These are phyloP conservation scores for Erodium moschatum DNA, from an alignment of 441 rosid genomes.

Conservation along the genomic window DNA sequence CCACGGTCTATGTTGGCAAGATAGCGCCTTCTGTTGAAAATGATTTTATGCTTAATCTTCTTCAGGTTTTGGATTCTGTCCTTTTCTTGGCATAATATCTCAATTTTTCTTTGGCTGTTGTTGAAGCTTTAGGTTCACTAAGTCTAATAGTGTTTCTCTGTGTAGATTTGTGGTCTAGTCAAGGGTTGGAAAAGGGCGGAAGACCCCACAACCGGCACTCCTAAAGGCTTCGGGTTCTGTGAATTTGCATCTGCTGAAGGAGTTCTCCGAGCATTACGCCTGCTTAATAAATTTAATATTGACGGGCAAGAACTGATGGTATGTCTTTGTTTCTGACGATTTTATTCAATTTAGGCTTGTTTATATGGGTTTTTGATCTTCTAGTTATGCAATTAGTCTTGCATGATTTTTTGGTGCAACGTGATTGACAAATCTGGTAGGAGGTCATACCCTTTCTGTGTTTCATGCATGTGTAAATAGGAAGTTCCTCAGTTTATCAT, in stretches of 20 bases:
- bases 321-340: slow-evolving; percentile 24
- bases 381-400: not conserved
- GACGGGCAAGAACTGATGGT: slow-evolving; percentile 95
- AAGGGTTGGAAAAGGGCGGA: slow-evolving; percentile 85
- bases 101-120: slow-evolving; percentile 2
- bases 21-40: slow-evolving; percentile 76
- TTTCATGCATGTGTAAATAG: not conserved
- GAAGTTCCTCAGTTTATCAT: not conserved
- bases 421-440: not conserved
- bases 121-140: slow-evolving; percentile 14
- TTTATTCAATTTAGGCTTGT: slow-evolving; percentile 9
- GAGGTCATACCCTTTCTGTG: not conserved
- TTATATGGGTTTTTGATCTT: not conserved
- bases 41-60: slow-evolving; percentile 76
- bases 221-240: slow-evolving; percentile 87
- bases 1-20: slow-evolving; percentile 93
- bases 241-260: slow-evolving; percentile 97
- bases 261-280: slow-evolving; percentile 85
- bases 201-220: slow-evolving; percentile 72
- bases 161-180: slow-evolving; percentile 83
- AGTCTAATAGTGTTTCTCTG: slow-evolving; percentile 22
- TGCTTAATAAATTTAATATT: slow-evolving; percentile 71
- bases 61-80: slow-evolving; percentile 35
- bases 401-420: too few species aligned
- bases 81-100: not conserved